Evolutionary conservation across 352 stramenopile genomes (phyloP).

Genomic region (Thalassiosira hispida): DNA sequence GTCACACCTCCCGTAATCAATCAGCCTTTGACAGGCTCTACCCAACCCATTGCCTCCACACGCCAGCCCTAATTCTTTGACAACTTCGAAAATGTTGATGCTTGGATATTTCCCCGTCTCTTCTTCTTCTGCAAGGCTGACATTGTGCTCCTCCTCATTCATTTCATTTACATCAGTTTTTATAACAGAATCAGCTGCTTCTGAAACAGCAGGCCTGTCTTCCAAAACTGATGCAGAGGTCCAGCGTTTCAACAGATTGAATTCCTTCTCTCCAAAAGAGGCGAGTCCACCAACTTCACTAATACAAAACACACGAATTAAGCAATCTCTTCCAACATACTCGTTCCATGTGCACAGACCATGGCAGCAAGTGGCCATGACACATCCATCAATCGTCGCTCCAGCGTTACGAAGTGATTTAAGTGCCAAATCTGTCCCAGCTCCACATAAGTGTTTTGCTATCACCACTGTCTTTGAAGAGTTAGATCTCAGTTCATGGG

Average conservation of each 20-base stretch:
- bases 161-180: neutral
- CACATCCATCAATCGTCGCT: slow-evolving; percentile 57
- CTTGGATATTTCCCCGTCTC: slow-evolving; percentile 17
- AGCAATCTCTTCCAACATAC: slow-evolving; percentile 76
- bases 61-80: slow-evolving; percentile 52
- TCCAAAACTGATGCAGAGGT: slow-evolving; percentile 61
- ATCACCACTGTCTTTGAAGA: slow-evolving; percentile 63
- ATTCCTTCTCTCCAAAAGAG: slow-evolving; percentile 71
- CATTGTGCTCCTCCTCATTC: slow-evolving; percentile 27
- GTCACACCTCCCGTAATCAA: slow-evolving; percentile 74
- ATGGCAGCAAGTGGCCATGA: slow-evolving; percentile 83
- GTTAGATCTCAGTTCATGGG: slow-evolving; percentile 21
- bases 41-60: slow-evolving; percentile 75
- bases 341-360: slow-evolving; percentile 77
- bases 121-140: neutral
- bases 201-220: slow-evolving; percentile 4
- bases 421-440: slow-evolving; percentile 76
- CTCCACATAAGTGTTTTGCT: slow-evolving; percentile 79
- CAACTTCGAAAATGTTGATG: slow-evolving; percentile 57
- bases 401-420: slow-evolving; percentile 63
- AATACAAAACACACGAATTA: slow-evolving; percentile 45
- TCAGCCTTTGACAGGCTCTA: slow-evolving; percentile 77
- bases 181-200: neutral
- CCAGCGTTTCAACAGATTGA: slow-evolving; percentile 76
- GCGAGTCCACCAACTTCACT: slow-evolving; percentile 20